Evolutionary conservation across 768 basidiomycete genomes (phyloP).

Genomic region (Russula foetens): DNA sequence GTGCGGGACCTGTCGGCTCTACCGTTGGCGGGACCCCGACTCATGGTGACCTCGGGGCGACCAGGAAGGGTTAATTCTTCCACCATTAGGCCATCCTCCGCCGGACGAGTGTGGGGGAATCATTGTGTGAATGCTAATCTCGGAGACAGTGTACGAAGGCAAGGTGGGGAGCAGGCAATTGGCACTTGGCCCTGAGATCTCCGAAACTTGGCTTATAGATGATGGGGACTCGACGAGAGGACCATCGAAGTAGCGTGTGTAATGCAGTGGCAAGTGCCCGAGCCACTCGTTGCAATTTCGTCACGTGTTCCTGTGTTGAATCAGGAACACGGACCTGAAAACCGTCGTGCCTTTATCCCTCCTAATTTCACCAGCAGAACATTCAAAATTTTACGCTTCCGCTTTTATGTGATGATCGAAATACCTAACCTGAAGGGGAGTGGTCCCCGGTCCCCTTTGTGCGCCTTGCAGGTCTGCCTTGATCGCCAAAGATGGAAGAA

Average conservation of each 20-base stretch:
- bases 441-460: neutral
- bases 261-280: no score
- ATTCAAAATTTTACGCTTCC: no score
- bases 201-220: neutral
- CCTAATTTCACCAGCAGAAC: no score
- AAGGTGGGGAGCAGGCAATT: neutral
- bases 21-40: neutral
- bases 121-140: neutral
- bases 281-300: no score
- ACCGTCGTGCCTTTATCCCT: no score
- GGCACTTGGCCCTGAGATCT: neutral
- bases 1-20: neutral
- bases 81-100: neutral
- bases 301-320: no score
- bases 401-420: neutral
- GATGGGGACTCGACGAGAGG: slow-evolving; percentile 3
- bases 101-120: neutral
- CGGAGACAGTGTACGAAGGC: neutral
- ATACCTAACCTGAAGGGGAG: neutral
- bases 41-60: neutral
- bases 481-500: neutral
- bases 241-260: neutral
- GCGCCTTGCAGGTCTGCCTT: neutral
- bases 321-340: no score
- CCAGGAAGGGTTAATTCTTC: neutral